Conservation (phyloP, 1,139 yeast genomes). For the Saccharomycopsis hybrid region DNA sequence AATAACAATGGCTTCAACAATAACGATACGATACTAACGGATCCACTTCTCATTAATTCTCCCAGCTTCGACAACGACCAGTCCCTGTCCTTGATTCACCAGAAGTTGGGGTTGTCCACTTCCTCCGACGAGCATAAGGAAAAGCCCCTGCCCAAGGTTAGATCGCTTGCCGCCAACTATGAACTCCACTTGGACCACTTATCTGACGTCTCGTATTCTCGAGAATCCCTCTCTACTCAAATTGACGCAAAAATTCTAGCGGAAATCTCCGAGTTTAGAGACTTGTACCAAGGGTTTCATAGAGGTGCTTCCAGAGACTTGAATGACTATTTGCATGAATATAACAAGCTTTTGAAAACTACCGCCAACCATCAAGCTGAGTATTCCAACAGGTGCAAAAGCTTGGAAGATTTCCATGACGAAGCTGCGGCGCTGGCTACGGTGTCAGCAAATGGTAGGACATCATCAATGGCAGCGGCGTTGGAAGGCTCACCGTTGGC, state of each 20-base stretch:
- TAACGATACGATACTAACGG: slow-evolving; percentile 2
- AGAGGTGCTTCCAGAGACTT: slow-evolving; percentile 3
- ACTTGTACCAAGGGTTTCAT: slow-evolving; percentile 5
- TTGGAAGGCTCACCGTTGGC: neutral
- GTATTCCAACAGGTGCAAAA: slow-evolving; percentile 15
- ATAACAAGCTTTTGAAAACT: slow-evolving; percentile 7
- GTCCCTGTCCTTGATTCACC: neutral
- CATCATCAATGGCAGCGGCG: neutral
- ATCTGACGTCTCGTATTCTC: slow-evolving; percentile 16
- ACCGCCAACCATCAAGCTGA: slow-evolving; percentile 7
- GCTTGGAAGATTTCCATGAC: slow-evolving; percentile 17
- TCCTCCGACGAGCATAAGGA: neutral
- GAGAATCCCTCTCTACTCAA: slow-evolving; percentile 18
- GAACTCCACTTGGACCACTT: slow-evolving; percentile 19
- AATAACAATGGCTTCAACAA: slow-evolving; percentile 14
- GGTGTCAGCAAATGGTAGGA: neutral
- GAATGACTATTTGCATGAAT: slow-evolving; percentile 4
- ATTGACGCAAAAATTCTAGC: slow-evolving; percentile 16
- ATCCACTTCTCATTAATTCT: slow-evolving; percentile 3
- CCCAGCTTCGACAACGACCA: neutral
- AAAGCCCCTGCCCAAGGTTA: neutral
- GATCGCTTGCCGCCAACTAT: slow-evolving; percentile 15
- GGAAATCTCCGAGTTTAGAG: slow-evolving; percentile 13
- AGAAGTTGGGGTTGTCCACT: neutral
- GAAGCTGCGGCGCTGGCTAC: neutral